These are phyloP conservation scores for Amesomyces nigricolor DNA, from an alignment of 2,329 filamentous ascomycete genomes.

Conservation along the genomic window DNA sequence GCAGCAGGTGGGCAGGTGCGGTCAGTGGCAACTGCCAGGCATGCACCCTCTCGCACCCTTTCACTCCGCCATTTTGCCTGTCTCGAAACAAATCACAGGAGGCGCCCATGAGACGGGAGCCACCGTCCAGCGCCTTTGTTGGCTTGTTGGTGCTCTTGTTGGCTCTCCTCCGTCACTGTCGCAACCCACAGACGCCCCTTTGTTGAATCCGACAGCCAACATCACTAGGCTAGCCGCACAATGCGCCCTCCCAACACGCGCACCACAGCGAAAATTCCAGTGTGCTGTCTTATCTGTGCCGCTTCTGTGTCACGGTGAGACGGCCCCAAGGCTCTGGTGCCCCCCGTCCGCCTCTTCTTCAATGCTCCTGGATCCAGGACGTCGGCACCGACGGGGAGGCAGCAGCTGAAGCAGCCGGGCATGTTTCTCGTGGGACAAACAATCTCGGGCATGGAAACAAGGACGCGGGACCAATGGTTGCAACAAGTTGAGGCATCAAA, in stretches of 20 bases:
- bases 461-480: constrained; percentile 6
- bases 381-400: neutral
- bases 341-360: too few species aligned
- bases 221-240: neutral
- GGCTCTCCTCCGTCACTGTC: neutral
- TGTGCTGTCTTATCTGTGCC: neutral
- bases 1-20: too few species aligned
- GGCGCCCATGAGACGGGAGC: neutral
- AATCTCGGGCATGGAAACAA: constrained; percentile 6
- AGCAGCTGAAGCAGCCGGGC: neutral
- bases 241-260: neutral
- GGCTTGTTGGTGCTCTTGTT: too few species aligned
- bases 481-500: neutral
- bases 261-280: neutral
- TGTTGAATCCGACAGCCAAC: neutral
- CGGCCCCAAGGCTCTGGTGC: neutral
- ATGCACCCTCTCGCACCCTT: too few species aligned
- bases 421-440: constrained; percentile 2
- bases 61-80: neutral
- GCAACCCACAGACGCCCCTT: neutral
- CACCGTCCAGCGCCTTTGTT: neutral
- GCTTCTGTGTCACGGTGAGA: neutral
- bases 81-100: constrained; percentile 16
- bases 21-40: neutral
- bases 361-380: too few species aligned